Conservation (phyloP, 148 eudicot genomes). For the Rheum nobile region DNA sequence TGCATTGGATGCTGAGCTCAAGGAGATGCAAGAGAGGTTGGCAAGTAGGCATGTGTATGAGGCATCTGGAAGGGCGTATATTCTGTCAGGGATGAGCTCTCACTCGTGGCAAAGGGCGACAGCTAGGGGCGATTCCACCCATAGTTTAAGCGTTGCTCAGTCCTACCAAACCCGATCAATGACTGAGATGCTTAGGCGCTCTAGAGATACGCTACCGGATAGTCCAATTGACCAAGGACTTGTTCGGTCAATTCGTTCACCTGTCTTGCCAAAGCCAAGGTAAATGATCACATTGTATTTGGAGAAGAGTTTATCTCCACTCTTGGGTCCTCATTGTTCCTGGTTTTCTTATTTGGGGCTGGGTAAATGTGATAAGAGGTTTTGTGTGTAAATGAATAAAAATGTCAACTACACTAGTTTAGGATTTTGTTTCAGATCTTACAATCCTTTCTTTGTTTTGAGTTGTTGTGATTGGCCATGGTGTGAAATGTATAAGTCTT, state of each 20-base stretch:
- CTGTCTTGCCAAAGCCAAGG: not conserved
- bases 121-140: conserved; percentile 5
- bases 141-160: not conserved
- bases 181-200: not conserved
- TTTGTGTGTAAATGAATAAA: not conserved
- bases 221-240: not conserved
- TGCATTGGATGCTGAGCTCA: conserved; percentile 16
- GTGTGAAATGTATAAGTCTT: not conserved
- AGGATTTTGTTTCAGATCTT: not conserved
- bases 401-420: not conserved
- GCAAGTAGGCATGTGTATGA: conserved; percentile 15
- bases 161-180: not conserved
- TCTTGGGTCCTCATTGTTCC: not conserved
- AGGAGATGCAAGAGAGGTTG: conserved; percentile 21
- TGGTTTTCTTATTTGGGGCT: not conserved
- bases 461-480: not conserved
- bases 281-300: not conserved
- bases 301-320: not conserved
- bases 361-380: not conserved
- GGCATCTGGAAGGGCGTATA: conserved; percentile 20
- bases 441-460: not conserved
- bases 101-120: conserved; percentile 31
- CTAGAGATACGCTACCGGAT: not conserved
- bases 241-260: not conserved
- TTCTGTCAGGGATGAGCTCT: conserved; percentile 18